phyloP scores from a whole-genome alignment of 331 rosid genomes.

The Dryas integrifolia region DNA sequence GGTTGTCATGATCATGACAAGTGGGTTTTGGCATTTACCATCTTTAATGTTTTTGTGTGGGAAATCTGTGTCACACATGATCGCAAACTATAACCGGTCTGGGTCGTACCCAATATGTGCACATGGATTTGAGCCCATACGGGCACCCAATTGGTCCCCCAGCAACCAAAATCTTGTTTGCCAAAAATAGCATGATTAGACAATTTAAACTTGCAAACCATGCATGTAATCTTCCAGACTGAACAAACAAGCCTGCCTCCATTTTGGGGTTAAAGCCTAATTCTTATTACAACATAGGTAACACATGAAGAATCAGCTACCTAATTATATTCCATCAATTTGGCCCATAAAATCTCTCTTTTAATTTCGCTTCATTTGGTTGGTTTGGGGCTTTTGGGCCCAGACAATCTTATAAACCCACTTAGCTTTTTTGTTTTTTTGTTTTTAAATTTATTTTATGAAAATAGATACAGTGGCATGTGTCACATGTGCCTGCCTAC shows the following conservation, averaged over 20 bases:
- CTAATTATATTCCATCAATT: slow-evolving; percentile 31
- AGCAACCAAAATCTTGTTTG: slow-evolving; percentile 20
- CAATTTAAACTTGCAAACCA: slow-evolving; percentile 24
- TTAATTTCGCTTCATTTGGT: slow-evolving; percentile 21
- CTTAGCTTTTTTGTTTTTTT: background rate
- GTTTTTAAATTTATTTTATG: background rate
- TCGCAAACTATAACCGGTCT: slow-evolving; percentile 18
- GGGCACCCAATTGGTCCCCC: slow-evolving; percentile 47
- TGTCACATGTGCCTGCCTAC: slow-evolving; percentile 20
- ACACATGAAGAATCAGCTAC: slow-evolving; percentile 16
- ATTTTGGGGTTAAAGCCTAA: slow-evolving; percentile 19
- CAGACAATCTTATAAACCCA: slow-evolving; percentile 37
- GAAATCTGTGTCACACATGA: slow-evolving; percentile 17
- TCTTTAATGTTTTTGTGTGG: slow-evolving; percentile 12
- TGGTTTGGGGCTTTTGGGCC: slow-evolving; percentile 35
- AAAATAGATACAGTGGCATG: slow-evolving; percentile 2
- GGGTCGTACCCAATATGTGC: slow-evolving; percentile 38
- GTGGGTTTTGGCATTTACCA: slow-evolving; percentile 36
- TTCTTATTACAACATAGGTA: no score
- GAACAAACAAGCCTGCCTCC: slow-evolving; percentile 28
- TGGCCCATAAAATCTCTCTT: slow-evolving; percentile 39
- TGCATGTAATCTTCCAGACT: slow-evolving; percentile 10
- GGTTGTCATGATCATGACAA: slow-evolving; percentile 20
- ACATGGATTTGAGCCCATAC: slow-evolving; percentile 40
- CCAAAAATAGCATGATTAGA: slow-evolving; percentile 46